Conservation (phyloP, 2,329 filamentous ascomycete genomes). For the Myriosclerotinia scirpicola region DNA sequence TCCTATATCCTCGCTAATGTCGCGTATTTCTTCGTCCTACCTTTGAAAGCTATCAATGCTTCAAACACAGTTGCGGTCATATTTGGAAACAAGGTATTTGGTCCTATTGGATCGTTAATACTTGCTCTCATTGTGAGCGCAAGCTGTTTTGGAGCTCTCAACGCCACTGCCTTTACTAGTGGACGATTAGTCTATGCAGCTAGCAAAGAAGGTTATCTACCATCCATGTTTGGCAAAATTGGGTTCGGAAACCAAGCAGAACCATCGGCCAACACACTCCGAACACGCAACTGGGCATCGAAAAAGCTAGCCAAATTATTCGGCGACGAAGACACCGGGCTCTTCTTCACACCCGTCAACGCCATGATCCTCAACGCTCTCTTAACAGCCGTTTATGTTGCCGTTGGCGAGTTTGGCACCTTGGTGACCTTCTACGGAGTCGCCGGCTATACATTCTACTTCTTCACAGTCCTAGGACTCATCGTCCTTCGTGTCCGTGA, state of each 20-base stretch:
- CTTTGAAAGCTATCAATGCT: constrained; percentile 74
- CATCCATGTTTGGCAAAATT: constrained; percentile 77
- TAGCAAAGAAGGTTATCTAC: constrained; percentile 92
- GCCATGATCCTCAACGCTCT: constrained; percentile 79
- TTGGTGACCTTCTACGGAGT: constrained; percentile 97
- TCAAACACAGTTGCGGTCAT: constrained; percentile 95
- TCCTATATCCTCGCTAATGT: constrained; percentile 90
- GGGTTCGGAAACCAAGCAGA: constrained; percentile 58
- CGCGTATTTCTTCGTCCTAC: constrained; percentile 91
- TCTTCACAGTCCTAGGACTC: constrained; percentile 87
- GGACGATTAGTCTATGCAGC: constrained; percentile 91
- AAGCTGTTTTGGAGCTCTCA: constrained; percentile 91
- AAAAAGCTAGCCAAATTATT: constrained; percentile 62
- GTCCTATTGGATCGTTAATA: constrained; percentile 74
- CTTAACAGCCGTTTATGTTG: constrained; percentile 74
- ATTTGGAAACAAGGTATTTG: constrained; percentile 89
- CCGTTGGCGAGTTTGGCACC: constrained; percentile 86
- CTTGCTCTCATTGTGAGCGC: constrained; percentile 87
- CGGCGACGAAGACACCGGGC: constrained; percentile 73
- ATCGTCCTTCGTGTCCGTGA: constrained; percentile 88
- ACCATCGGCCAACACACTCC: constrained; percentile 46
- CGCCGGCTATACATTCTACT: constrained; percentile 96
- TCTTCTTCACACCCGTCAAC: constrained; percentile 93
- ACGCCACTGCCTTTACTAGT: constrained; percentile 90
- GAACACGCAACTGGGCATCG: constrained; percentile 56